Base-by-base conservation (phyloP, 2,329 filamentous ascomycete genomes). In the Elsinoe perseae region DNA sequence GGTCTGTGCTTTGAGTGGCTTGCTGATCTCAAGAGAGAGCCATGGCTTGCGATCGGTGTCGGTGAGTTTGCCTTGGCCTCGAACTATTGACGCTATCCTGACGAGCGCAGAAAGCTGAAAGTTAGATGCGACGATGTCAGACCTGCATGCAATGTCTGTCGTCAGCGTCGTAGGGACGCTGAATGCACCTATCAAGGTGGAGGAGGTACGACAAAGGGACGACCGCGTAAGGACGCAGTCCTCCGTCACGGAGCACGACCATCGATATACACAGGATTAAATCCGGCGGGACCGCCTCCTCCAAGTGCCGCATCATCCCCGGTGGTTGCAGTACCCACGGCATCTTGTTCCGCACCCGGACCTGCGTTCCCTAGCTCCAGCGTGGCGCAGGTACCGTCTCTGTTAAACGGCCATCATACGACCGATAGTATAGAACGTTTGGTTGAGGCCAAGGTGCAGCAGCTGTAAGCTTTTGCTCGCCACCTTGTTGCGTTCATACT, bases 21-120 rank as follows among this genome's bases (percentile, higher is more conserved):
- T n/a, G n/a, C 28, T 30, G 28, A 30, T 5, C 28, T 30, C 14
- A 14, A 20, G 23, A 18, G 2, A 18, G 14, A 14, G 38, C 16
- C 3, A 56, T 56, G 53, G 53, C 53, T 16, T 56, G 53, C 42
- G 53, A 56, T 23, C 23, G 53, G 30, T 56, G 53, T 21, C 38
- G 53, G 53, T 44, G 34, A 44, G 53, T 36, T 2, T 8, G 20
- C 18, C 9, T 5, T 23, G 34, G 25, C 7, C 14, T 18, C 21
- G 18, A 10, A 21, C 18, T 12, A 25, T 23, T 20, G 8, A 16
- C 32, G 14, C 2, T 1, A 20, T 25, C 18, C 21, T 53, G 18
- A 36, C 20, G 16, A 5, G 14, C 8, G 7, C 18, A 56, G 53
- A 9, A 20, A 27, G 14, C n/a, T 42, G 53, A 46, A 40, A 18